Percentiles rank a stretch among this genome's conserved stretches.
These are phyloP conservation scores for Alternaria brassicae DNA, from an alignment of 2,329 filamentous ascomycete genomes.

Conservation along the genomic window DNA sequence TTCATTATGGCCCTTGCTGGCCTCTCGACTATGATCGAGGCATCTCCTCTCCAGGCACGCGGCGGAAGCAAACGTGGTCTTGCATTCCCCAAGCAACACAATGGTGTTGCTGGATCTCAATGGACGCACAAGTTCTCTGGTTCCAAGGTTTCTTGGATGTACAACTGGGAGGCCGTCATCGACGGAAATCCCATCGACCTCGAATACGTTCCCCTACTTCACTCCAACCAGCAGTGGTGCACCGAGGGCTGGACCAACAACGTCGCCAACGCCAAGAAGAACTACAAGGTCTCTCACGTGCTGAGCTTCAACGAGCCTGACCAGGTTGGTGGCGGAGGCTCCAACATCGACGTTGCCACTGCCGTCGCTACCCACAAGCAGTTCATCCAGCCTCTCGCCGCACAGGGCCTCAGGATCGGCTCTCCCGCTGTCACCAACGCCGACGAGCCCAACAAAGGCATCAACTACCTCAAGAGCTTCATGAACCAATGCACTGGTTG, in stretches of 20 bases:
- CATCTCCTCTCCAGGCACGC: slow-evolving; percentile 35
- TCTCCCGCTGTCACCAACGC: slow-evolving; percentile 48
- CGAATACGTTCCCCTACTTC: slow-evolving; percentile 67
- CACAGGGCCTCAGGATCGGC: slow-evolving; percentile 40
- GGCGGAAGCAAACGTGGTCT: slow-evolving; percentile 40
- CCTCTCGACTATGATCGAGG: slow-evolving; percentile 36
- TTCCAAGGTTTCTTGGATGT: slow-evolving; percentile 64
- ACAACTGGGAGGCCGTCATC: slow-evolving; percentile 69
- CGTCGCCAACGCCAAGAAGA: slow-evolving; percentile 35
- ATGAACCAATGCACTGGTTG: slow-evolving; percentile 36
- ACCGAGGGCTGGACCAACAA: slow-evolving; percentile 38
- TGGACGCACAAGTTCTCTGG: slow-evolving; percentile 32
- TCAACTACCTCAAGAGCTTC: slow-evolving; percentile 43
- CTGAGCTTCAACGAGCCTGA: slow-evolving; percentile 52
- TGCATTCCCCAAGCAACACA: slow-evolving; percentile 39
- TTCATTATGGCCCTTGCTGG: slow-evolving; percentile 40
- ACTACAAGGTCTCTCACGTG: slow-evolving; percentile 42
- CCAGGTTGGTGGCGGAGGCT: slow-evolving; percentile 39
- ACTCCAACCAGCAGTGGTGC: slow-evolving; percentile 39
- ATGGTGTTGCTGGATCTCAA: slow-evolving; percentile 28
- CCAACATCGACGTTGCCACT: slow-evolving; percentile 33
- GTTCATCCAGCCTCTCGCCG: slow-evolving; percentile 37
- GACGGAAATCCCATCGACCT: slow-evolving; percentile 53
- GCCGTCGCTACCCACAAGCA: slow-evolving; percentile 34
- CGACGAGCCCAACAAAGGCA: slow-evolving; percentile 31